phyloP scores from a whole-genome alignment of 805 yeast genomes.

The Lipomyces spencermartinsiae region DNA sequence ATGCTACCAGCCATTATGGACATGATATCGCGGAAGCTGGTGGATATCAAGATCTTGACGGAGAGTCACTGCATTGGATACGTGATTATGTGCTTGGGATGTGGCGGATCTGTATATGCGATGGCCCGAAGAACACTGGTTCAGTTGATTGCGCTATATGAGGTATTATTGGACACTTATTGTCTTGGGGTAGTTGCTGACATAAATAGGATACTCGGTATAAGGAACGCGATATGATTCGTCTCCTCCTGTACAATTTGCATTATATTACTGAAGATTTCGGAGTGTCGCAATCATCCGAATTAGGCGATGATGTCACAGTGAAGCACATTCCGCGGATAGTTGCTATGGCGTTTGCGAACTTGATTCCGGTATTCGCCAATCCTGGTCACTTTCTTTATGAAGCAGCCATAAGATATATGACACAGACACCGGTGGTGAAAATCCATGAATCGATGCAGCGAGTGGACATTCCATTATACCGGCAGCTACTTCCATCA shows the following conservation, averaged over 20 bases:
- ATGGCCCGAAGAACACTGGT: constrained; percentile 18
- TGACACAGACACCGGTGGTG: constrained; percentile 15
- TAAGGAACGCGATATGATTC: constrained; percentile 63
- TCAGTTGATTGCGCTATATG: constrained; percentile 8
- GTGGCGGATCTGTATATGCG: not conserved
- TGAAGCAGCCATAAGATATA: constrained; percentile 57
- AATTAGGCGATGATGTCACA: not conserved
- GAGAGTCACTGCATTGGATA: constrained; percentile 63
- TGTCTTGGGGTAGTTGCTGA: not conserved
- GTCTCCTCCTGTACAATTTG: constrained; percentile 55
- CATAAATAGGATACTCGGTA: constrained; percentile 52
- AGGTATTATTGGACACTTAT: constrained; percentile 12
- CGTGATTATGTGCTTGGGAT: constrained; percentile 50
- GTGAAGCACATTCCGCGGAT: constrained; percentile 48
- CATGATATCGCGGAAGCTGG: constrained; percentile 35
- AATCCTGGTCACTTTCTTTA: constrained; percentile 78
- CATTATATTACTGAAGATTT: not conserved
- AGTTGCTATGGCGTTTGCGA: constrained; percentile 61
- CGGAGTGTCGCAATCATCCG: not conserved
- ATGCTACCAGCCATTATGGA: constrained; percentile 24
- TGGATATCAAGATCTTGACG: constrained; percentile 62
- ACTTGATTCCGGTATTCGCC: constrained; percentile 60
- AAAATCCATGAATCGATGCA: not conserved
- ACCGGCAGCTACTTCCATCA: constrained; percentile 16
- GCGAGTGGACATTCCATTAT: constrained; percentile 21